Percentiles rank a stretch among this genome's conserved stretches.
Conservation (phyloP, 2,329 filamentous ascomycete genomes). For the Septoria linicola region DNA sequence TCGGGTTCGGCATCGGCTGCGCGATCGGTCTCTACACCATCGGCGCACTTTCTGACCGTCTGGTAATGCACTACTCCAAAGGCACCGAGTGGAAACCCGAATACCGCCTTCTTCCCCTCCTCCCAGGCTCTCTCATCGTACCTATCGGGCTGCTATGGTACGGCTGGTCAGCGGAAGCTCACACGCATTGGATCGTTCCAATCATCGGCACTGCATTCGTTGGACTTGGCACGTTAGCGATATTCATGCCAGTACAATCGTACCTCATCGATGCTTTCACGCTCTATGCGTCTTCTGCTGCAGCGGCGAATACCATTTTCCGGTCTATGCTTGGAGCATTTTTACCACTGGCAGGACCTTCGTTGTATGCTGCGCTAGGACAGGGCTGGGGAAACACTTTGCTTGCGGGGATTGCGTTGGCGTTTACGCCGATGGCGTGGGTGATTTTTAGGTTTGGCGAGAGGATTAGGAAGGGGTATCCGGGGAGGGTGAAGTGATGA, state of each 20-base stretch:
- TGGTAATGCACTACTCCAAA: no score
- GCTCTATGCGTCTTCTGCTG: slow-evolving; percentile 60
- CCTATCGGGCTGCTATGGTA: slow-evolving; percentile 36
- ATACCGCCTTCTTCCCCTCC: slow-evolving; percentile 33
- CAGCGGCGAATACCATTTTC: slow-evolving; percentile 64
- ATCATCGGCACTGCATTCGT: slow-evolving; percentile 32
- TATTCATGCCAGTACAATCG: slow-evolving; percentile 30
- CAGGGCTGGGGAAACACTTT: slow-evolving; percentile 61
- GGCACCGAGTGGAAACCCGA: no score
- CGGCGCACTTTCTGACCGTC: no score
- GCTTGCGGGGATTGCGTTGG: slow-evolving; percentile 1
- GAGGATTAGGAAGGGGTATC: no score
- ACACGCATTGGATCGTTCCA: slow-evolving; percentile 31
- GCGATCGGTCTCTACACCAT: no score
- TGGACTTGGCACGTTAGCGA: slow-evolving; percentile 31
- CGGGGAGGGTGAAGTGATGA: no score
- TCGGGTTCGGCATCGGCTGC: no score
- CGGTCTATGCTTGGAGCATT: slow-evolving; percentile 56
- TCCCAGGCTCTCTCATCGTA: slow-evolving; percentile 25
- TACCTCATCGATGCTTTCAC: slow-evolving; percentile 66
- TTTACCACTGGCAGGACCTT: slow-evolving; percentile 57
- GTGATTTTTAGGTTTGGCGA: no score
- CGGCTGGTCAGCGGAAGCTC: slow-evolving; percentile 34
- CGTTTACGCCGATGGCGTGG: no score
- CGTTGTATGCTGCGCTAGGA: slow-evolving; percentile 61